Percentiles rank a stretch among this genome's conserved stretches.
These are phyloP conservation scores for Oryza nivara DNA, from an alignment of 176 grass and related monocot species.

Conservation along the genomic window DNA sequence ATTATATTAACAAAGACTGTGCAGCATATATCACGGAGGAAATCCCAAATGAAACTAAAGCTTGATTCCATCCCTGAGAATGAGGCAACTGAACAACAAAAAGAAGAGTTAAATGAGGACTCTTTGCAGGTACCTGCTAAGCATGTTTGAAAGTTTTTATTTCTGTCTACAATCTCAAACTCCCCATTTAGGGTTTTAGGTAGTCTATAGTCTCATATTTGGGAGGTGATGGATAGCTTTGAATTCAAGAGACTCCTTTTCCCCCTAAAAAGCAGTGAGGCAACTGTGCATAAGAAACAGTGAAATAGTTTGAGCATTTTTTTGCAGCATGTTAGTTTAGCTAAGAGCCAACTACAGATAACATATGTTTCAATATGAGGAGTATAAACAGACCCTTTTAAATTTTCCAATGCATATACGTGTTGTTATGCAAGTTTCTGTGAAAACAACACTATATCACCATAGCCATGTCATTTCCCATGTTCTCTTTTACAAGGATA, in stretches of 20 bases:
- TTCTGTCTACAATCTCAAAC: not conserved
- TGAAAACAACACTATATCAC: not conserved
- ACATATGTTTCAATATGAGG: not conserved
- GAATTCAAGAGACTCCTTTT: not conserved
- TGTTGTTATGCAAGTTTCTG: not conserved
- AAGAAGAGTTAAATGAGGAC: constrained; percentile 52
- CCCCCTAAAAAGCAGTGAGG: not conserved
- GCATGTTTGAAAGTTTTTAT: constrained; percentile 9
- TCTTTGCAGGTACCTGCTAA: constrained; percentile 59
- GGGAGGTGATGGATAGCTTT: constrained; percentile 1
- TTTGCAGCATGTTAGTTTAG: not conserved
- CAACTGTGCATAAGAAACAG: not conserved
- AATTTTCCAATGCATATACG: constrained; percentile 6
- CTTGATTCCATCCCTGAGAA: constrained; percentile 84
- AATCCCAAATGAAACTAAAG: constrained; percentile 65
- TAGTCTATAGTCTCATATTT: not conserved
- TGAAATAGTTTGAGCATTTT: constrained; percentile 2
- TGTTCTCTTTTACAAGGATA: not conserved
- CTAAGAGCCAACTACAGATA: not conserved
- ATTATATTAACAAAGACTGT: constrained; percentile 88
- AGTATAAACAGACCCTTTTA: not conserved
- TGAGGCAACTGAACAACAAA: constrained; percentile 67
- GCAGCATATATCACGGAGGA: constrained; percentile 74
- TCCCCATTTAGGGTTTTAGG: constrained; percentile 10
- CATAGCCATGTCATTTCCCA: not conserved